phyloP scores from a whole-genome alignment of 2,329 filamentous ascomycete species.

The Pyricularia pennisetigena region DNA sequence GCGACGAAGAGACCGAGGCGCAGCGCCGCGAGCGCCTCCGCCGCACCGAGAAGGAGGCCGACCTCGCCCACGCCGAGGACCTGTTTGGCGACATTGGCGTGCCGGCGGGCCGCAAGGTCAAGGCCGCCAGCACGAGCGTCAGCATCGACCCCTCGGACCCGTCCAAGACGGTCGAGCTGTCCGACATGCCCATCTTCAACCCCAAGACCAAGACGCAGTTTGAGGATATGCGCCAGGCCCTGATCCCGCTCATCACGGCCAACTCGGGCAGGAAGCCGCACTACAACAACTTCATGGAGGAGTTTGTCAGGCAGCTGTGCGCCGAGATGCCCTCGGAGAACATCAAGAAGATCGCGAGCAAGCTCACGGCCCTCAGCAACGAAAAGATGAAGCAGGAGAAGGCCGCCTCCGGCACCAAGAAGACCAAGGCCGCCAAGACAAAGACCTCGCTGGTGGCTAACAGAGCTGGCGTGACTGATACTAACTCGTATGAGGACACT shows the following conservation, averaged over 20 bases:
- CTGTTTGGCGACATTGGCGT: conserved; percentile 73
- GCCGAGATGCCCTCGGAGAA: conserved; percentile 86
- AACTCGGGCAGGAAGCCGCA: conserved; percentile 75
- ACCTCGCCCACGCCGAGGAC: conserved; percentile 82
- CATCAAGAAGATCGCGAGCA: conserved; percentile 90
- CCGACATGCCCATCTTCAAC: conserved; percentile 74
- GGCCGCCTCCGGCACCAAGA: conserved; percentile 87
- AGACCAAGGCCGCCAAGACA: conserved; percentile 91
- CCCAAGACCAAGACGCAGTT: conserved; percentile 84
- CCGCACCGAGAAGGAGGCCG: conserved; percentile 74
- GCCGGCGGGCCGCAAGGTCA: conserved; percentile 54
- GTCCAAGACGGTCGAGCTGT: conserved; percentile 70
- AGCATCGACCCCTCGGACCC: conserved; percentile 65
- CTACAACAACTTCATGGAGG: conserved; percentile 81
- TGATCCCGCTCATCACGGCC: conserved; percentile 66
- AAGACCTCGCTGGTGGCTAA: conserved; percentile 72
- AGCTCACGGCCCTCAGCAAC: conserved; percentile 81
- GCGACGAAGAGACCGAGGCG: conserved; percentile 63
- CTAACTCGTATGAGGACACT: conserved; percentile 60
- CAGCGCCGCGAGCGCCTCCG: conserved; percentile 65
- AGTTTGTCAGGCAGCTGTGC: conserved; percentile 78
- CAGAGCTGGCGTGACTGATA: conserved; percentile 55
- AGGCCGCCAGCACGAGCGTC: conserved; percentile 54
- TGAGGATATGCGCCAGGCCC: conserved; percentile 62
- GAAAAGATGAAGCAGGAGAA: conserved; percentile 99